Base-by-base conservation (phyloP, 768 basidiomycete genomes). In the Lentinula detonsa region DNA sequence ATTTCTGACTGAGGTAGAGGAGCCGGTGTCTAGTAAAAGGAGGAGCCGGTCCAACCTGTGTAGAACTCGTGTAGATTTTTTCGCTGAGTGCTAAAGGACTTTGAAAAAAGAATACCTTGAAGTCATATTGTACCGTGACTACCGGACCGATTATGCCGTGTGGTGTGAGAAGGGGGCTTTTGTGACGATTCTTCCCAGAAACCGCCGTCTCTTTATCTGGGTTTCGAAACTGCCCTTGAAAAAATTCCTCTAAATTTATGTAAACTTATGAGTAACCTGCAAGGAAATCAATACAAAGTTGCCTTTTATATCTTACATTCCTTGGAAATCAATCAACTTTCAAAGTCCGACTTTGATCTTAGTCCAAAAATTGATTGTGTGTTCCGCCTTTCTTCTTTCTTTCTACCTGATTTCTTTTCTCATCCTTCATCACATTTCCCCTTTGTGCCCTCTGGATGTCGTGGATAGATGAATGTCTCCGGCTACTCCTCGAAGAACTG, bases 11-110 rank as follows among this genome's bases (percentile, higher is more conserved):
- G 90, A 89, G 45, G 83, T 75, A 3, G 94, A 94, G 11, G 96
- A 95, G 49, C 97, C 97, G 40, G 94, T 95, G 73, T 98, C 95
- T 64, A 99, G 85, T 49, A 99, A 83, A 68, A 93, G 83, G 72
- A 99, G 87, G 78, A 99, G 90, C 74, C 97, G 88, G 83, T 98
- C 97, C 79, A 98, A 87, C 79, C 95, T 96, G 68, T 5, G 58
- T 57, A 57, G 8, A 46, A 57, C 61, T 52, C 61, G 35, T 37
- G 15, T 31, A 40, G 35, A 10, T 23, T 40, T 13, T 40, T 39
- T 9, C 37, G 50, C 63, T 28, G 63, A 59, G 63, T 59, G n/a
- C 15, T 7, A 6, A 35, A 67, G 50, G 39, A 54, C n/a, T n/a
- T 16, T 46, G 45, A 7, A 64, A 62, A 70, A 66, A 8, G 63